Percentiles rank a stretch among this genome's conserved stretches.
These are phyloP conservation scores for Saprolegnia parasitica DNA, from an alignment of 352 stramenopile species.

Conservation along the genomic window DNA sequence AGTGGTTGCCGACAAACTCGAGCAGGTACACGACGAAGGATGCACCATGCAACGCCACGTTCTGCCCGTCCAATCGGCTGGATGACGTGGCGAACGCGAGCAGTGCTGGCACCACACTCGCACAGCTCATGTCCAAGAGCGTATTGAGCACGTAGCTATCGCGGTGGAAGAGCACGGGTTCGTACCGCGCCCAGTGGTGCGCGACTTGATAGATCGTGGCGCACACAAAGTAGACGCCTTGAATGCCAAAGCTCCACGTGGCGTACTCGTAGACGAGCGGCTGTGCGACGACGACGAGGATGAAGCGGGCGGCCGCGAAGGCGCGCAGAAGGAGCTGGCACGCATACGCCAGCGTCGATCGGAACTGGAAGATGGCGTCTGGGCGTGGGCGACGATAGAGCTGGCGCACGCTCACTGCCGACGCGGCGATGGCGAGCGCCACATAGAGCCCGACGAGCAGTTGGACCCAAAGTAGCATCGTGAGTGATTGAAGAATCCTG, in stretches of 20 bases:
- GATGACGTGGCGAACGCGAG: background rate
- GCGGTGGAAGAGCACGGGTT: background rate
- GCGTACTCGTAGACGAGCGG: background rate
- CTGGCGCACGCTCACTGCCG: background rate
- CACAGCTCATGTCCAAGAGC: background rate
- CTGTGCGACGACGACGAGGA: background rate
- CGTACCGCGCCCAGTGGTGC: too few relatives aligned
- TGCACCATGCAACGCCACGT: background rate
- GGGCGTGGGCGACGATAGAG: background rate
- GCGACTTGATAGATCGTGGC: background rate
- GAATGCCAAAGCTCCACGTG: background rate
- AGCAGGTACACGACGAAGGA: background rate
- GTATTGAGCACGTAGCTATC: background rate
- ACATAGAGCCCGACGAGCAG: background rate
- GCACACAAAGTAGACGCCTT: background rate
- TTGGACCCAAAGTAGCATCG: background rate
- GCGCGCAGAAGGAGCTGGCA: background rate
- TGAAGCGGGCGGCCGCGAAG: background rate
- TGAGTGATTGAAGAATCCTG: background rate
- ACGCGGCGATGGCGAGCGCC: background rate
- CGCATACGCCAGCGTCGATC: background rate
- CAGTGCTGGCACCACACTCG: background rate
- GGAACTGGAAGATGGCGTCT: background rate
- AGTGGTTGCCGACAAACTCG: constrained; percentile 3
- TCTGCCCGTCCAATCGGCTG: background rate